Evolutionary conservation across 129 eudicot genomes (phyloP).

Genomic region (Mikania micrantha): DNA sequence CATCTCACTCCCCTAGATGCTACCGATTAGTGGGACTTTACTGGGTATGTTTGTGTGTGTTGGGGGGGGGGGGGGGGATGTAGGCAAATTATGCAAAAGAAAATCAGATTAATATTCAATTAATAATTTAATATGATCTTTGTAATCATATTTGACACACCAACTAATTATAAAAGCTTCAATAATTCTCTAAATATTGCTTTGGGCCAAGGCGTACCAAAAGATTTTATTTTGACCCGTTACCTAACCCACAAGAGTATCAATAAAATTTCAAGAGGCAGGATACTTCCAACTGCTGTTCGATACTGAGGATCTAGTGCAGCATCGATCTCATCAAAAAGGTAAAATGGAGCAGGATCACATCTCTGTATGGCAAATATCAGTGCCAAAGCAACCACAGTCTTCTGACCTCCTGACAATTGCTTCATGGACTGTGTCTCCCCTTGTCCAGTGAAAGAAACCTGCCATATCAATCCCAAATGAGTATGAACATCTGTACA

Average conservation of each 20-base stretch:
- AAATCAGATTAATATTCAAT: neutral
- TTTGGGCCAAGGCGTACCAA: neutral
- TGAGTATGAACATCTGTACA: neutral
- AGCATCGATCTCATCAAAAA: slow-evolving; percentile 98
- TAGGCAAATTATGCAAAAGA: too few species aligned
- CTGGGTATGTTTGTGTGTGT: too few species aligned
- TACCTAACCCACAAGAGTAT: neutral
- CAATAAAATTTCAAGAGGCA: slow-evolving; percentile 5
- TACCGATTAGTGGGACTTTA: too few species aligned
- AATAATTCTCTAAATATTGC: too few species aligned
- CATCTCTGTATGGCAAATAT: slow-evolving; percentile 96
- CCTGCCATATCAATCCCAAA: slow-evolving; percentile 42
- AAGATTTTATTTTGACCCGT: neutral
- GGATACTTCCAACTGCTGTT: slow-evolving; percentile 99
- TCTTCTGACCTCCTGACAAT: slow-evolving; percentile 97
- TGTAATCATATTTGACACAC: neutral
- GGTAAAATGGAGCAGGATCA: slow-evolving; percentile 99
- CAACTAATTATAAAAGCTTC: neutral
- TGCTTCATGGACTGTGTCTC: slow-evolving; percentile 99
- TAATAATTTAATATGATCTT: neutral
- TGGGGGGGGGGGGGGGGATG: too few species aligned
- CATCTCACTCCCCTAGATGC: too few species aligned
- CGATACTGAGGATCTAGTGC: slow-evolving; percentile 98
- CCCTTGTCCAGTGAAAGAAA: slow-evolving; percentile 98
- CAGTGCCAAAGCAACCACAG: slow-evolving; percentile 89